Evolutionary conservation across 2,329 filamentous ascomycete genomes (phyloP), one percentile per base, ranked within the genome.

Genomic region (Metarhizium album): DNA sequence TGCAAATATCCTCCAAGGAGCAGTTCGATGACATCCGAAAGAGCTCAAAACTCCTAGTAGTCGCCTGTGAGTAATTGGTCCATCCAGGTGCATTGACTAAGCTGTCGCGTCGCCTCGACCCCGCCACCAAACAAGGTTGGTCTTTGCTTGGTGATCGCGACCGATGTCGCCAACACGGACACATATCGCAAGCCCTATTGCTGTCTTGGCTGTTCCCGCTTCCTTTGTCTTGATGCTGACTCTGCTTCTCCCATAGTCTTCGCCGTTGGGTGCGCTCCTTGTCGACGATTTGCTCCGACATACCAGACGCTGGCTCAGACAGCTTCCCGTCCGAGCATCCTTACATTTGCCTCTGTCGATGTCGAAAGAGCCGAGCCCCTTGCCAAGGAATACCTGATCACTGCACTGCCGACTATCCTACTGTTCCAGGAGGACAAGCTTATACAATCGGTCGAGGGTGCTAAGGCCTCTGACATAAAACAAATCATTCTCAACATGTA

Each of bases 331-430:
- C 79, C 84, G 16, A 82, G 83, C 58, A 73, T 78, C 57, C 83
- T 95, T 59, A 87, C 84, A 33, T 96, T 97, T 66, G 82, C 82
- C 65, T 95, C 93, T 73, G 78, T 96, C 71, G 84, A 97, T 74
- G 85, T 82, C 54, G 89, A 95, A 59, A 68, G 76, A 47, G 86
- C 93, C 64, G 74, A 81, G 61, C 82, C 87, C 37, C 80, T 97
- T 55, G 81, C 87, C 16, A 65, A 78, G 53, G 80, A 82, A 58
- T 93, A 95, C 70, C 74, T 74, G 56, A 76, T 97, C 62, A 83
- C 81, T 20, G 79, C 80, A 69, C 83, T 91, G 64, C 93, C 93
- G 8, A 95, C 90, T n/a, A 95, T 97, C 67, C 79, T 97, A 62
- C 78, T 96, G 61, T 94, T 88, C 73, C 84, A 85, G 60, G 78